Conservation (phyloP, 2,329 filamentous ascomycete genomes). For the Fusarium annulatum region DNA sequence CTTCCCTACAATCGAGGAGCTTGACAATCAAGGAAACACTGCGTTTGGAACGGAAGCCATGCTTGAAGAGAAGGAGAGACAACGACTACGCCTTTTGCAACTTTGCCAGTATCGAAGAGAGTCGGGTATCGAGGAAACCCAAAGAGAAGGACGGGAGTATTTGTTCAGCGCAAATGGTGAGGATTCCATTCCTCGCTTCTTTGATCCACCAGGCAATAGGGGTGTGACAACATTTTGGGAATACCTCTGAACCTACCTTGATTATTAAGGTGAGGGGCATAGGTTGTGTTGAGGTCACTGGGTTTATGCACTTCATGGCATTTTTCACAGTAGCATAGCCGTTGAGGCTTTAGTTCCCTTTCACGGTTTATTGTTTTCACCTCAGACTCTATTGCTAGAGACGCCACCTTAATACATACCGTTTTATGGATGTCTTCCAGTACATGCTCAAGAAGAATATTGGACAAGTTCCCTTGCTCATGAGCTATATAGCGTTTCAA, state of each 20-base stretch:
- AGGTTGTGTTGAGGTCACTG: background rate
- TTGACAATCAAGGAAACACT: background rate
- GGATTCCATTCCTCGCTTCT: background rate
- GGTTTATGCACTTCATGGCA: background rate
- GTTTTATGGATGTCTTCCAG: no score
- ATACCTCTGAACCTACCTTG: background rate
- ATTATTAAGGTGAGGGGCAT: background rate
- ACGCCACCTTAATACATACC: no score
- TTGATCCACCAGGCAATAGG: background rate
- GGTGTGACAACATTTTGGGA: background rate
- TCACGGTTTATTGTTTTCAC: background rate
- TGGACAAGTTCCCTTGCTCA: rapidly evolving
- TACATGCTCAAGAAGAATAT: background rate
- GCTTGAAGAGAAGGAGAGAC: background rate
- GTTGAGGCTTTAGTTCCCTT: rapidly evolving
- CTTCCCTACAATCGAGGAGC: background rate
- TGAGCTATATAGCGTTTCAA: background rate
- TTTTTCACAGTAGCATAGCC: no score
- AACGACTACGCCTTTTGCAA: background rate
- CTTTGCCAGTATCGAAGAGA: background rate
- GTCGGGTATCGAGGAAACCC: background rate
- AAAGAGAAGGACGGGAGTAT: no score
- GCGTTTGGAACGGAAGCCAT: background rate
- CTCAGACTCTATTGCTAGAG: background rate
- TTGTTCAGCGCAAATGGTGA: background rate